These are phyloP conservation scores for Eleusine coracana DNA, from an alignment of 176 grass and related monocot species.

Conservation along the genomic window DNA sequence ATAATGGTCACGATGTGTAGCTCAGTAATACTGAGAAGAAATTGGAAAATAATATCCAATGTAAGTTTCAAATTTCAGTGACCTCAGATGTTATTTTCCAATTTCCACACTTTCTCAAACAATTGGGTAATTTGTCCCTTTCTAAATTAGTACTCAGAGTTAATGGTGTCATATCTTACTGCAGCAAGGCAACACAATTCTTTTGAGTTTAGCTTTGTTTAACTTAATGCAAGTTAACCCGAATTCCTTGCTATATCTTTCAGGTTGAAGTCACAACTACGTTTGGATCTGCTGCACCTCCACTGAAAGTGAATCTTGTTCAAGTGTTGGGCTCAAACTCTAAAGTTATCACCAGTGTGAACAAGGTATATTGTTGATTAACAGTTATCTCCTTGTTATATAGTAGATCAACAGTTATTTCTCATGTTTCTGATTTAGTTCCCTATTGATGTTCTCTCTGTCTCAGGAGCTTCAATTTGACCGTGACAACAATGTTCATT, in stretches of 20 bases:
- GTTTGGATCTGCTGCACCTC: constrained; percentile 83
- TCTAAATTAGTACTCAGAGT: not conserved
- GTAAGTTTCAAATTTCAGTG: not conserved
- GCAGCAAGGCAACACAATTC: not conserved
- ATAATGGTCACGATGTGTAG: too few relatives aligned
- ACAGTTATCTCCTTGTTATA: constrained; percentile 11
- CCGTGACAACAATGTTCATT: constrained; percentile 68
- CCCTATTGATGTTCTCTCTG: constrained; percentile 27
- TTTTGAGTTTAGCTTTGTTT: not conserved
- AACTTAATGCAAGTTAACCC: not conserved
- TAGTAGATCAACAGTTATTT: not conserved
- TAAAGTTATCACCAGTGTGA: constrained; percentile 54
- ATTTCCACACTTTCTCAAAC: not conserved
- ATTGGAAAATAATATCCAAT: not conserved
- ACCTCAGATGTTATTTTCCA: not conserved
- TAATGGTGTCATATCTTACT: not conserved
- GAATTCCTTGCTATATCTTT: constrained; percentile 39
- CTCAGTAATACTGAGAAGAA: too few relatives aligned
- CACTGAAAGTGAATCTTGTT: constrained; percentile 70
- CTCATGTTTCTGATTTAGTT: not conserved
- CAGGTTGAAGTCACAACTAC: constrained; percentile 97
- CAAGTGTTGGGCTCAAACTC: constrained; percentile 68
- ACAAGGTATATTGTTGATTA: constrained; percentile 46
- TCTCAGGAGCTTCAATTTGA: constrained; percentile 90
- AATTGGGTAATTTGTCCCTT: not conserved